Evolutionary conservation across 148 eudicot species (phyloP), one percentile per base, ranked within the genome.

Genomic region (Chenopodium suecicum): DNA sequence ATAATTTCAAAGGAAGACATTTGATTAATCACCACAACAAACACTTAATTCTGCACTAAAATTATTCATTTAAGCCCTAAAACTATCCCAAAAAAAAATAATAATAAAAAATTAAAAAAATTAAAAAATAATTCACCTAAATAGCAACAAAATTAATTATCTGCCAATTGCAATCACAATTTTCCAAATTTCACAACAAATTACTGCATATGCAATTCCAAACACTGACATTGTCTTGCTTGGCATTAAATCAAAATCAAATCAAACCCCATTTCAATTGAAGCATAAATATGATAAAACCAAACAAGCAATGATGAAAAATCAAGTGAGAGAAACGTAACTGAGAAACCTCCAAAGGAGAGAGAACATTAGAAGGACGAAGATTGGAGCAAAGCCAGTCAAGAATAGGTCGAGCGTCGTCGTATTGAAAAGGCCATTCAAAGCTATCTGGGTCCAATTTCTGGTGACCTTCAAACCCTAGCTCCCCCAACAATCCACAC

Each of bases 351-450:
- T 96, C 97, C 58, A 97, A 79, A 69, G 91, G 85, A 60, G 99
- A 94, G 79, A 96, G 97, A 80, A 96, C 98, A 80, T 96, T 96
- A 68, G 99, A 91, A 74, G 95, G 97, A 44, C 94, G 94, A 65
- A 96, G 97, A 83, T 90, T 92, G 34, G 94, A 91, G 83, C 98
- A 96, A 60, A 96, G 87, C 99, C 99, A 96, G 67, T 92, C 91
- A 75, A 96, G 98, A 13, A 96, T 85, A 68, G 99, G 98, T 0
- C 97, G 90, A 82, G 90, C 93, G 77, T 96, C 97, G 73, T 95
- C 98, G 89, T 95, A 95, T 81, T 96, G 98, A 64, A 96, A 96
- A 1, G 99, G 97, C 99, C 99, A 96, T 74, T 96, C 99, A 78
- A 96, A 94, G 86, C 98, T 96, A 87, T 96, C 99, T 4, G 92